Conservation (phyloP, 768 basidiomycete species). For the Tremella mesenterica region DNA sequence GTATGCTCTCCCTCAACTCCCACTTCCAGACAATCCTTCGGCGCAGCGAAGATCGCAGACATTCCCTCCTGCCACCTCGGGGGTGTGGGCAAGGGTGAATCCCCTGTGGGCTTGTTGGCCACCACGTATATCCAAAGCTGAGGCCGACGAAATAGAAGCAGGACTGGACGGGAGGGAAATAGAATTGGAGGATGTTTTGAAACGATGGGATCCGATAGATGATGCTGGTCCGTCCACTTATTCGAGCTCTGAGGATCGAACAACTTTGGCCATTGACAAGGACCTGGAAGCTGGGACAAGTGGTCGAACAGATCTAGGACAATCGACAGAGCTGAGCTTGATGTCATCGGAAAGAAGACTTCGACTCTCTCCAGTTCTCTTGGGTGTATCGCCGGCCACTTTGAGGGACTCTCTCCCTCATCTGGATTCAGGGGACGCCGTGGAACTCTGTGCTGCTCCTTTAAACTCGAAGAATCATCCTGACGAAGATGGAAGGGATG, state of each 20-base stretch:
- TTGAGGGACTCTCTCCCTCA: constrained; percentile 70
- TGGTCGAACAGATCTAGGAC: no score
- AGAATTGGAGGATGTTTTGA: constrained; percentile 66
- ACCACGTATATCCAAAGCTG: constrained; percentile 57
- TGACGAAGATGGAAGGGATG: no score
- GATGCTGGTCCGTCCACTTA: constrained; percentile 3
- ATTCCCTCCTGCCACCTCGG: constrained; percentile 26
- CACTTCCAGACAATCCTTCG: constrained; percentile 23
- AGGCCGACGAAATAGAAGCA: constrained; percentile 53
- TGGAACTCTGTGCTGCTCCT: constrained; percentile 56
- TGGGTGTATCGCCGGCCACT: constrained; percentile 63
- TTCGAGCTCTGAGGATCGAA: background rate
- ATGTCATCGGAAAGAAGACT: constrained; percentile 20
- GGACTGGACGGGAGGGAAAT: constrained; percentile 51
- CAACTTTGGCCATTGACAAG: constrained; percentile 46
- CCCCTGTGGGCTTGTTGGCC: constrained; percentile 80
- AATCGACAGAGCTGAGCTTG: constrained; percentile 31
- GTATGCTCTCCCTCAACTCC: constrained; percentile 12
- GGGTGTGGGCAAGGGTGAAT: constrained; percentile 50
- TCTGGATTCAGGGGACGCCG: constrained; percentile 78
- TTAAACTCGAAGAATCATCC: no score
- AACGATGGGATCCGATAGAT: constrained; percentile 52
- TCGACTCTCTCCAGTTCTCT: constrained; percentile 47
- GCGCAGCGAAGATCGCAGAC: constrained; percentile 36
- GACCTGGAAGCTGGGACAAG: constrained; percentile 42